A percentile compares a stretch with the other conserved stretches of the same genome.
Evolutionary conservation across 495 filamentous ascomycete genomes (phyloP).

Genomic region (Penicillium subrubescens): DNA sequence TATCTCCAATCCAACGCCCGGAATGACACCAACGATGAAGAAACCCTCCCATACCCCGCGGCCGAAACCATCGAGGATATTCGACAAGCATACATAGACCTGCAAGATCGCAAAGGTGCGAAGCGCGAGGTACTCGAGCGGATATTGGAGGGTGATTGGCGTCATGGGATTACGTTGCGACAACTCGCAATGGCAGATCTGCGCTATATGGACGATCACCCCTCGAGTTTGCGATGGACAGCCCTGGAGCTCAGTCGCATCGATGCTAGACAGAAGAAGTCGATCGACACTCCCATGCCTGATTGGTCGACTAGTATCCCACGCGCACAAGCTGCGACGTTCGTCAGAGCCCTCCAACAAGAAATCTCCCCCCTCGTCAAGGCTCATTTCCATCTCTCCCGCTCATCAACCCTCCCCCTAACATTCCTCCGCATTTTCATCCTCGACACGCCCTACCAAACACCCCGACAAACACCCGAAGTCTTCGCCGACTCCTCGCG

Average conservation of each 20-base stretch:
- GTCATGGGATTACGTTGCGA: constrained; percentile 72
- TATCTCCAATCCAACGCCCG: constrained; percentile 35
- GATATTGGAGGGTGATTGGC: constrained; percentile 81
- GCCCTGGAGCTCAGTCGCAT: constrained; percentile 61
- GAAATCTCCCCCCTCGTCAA: constrained; percentile 75
- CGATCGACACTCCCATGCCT: constrained; percentile 16
- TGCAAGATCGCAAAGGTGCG: constrained; percentile 61
- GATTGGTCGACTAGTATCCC: constrained; percentile 57
- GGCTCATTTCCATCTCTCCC: constrained; percentile 75
- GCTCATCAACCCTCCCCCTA: constrained; percentile 62
- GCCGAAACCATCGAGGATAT: constrained; percentile 63
- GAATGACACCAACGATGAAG: constrained; percentile 35
- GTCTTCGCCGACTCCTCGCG: constrained; percentile 57
- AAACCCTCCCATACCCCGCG: constrained; percentile 60
- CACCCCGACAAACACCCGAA: constrained; percentile 39
- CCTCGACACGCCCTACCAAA: constrained; percentile 70
- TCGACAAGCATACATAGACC: constrained; percentile 59
- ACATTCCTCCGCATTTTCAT: constrained; percentile 76
- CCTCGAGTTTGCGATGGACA: constrained; percentile 71
- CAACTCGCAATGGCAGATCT: constrained; percentile 81
- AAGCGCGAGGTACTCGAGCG: constrained; percentile 76
- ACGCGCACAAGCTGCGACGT: constrained; percentile 73
- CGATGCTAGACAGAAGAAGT: constrained; percentile 13
- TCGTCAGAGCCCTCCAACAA: constrained; percentile 69
- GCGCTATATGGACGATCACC: constrained; percentile 77